Percentiles rank a stretch among this genome's conserved stretches.
Conservation (phyloP, 208 protist species). For the Strigomonas culicis region DNA sequence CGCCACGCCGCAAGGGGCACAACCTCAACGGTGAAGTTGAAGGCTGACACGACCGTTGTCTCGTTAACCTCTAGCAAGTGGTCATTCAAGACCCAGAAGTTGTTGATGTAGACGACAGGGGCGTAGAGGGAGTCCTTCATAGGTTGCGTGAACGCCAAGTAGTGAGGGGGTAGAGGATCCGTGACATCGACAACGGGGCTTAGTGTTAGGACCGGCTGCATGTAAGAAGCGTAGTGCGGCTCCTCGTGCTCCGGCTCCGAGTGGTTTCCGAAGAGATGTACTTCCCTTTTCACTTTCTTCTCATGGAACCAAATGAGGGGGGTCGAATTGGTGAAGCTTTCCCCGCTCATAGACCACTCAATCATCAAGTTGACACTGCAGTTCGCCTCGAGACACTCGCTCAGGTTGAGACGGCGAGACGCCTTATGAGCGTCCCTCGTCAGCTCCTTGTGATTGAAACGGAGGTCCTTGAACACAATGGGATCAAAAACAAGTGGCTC, state of each 20-base stretch:
- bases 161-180: constrained; percentile 40
- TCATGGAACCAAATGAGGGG: constrained; percentile 29
- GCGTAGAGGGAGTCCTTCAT: constrained; percentile 51
- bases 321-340: constrained; percentile 22
- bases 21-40: constrained; percentile 59
- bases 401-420: constrained; percentile 22
- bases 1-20: constrained; percentile 56
- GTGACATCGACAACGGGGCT: constrained; percentile 75
- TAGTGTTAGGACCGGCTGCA: constrained; percentile 60
- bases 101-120: constrained; percentile 92
- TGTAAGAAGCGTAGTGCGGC: constrained; percentile 19
- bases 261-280: constrained; percentile 14
- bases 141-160: constrained; percentile 31
- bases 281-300: constrained; percentile 26
- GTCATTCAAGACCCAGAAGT: constrained; percentile 92
- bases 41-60: constrained; percentile 36
- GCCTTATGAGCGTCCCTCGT: constrained; percentile 9
- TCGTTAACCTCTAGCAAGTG: constrained; percentile 84
- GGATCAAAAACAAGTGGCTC: constrained; percentile 26
- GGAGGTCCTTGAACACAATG: constrained; percentile 16
- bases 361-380: constrained; percentile 24
- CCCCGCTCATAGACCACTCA: constrained; percentile 22
- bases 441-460: constrained; percentile 21
- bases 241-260: not conserved
- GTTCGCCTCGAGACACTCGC: constrained; percentile 18